A percentile compares a stretch with the other conserved stretches of the same genome.
Conservation (phyloP, 164 flowering plant genomes). For the Nymphaea thermarum region DNA sequence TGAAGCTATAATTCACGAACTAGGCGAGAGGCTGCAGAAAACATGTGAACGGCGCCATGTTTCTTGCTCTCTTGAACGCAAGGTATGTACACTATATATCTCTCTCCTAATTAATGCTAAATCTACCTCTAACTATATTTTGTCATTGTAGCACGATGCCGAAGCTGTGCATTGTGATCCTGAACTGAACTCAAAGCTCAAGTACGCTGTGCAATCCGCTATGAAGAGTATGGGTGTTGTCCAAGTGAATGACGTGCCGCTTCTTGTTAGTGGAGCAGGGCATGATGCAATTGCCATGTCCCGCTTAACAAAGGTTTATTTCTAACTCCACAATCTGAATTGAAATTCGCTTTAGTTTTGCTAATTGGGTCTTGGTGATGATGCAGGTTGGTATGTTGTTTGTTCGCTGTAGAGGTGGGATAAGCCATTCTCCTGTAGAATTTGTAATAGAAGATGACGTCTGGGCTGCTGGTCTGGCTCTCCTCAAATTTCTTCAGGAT, state of each 20-base stretch:
- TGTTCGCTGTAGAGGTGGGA: slow-evolving; percentile 91
- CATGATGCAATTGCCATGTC: slow-evolving; percentile 99
- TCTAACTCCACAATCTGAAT: background rate
- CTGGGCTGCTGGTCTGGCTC: slow-evolving; percentile 90
- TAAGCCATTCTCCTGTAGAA: slow-evolving; percentile 93
- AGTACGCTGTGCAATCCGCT: slow-evolving; percentile 53
- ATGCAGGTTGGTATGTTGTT: slow-evolving; percentile 87
- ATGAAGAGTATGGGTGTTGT: slow-evolving; percentile 49
- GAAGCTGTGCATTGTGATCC: slow-evolving; percentile 68
- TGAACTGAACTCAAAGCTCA: slow-evolving; percentile 50
- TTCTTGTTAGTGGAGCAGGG: slow-evolving; percentile 98
- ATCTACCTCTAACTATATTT: slow-evolving; percentile 1
- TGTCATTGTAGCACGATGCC: slow-evolving; percentile 72
- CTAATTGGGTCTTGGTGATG: background rate
- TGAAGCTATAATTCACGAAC: slow-evolving; percentile 65
- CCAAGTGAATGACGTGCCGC: slow-evolving; percentile 52
- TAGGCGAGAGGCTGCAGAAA: slow-evolving; percentile 48
- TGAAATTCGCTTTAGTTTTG: background rate
- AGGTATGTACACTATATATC: slow-evolving; percentile 36
- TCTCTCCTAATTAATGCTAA: background rate
- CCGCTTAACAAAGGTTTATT: slow-evolving; percentile 68
- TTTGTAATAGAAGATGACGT: slow-evolving; percentile 82
- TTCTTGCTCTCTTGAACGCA: slow-evolving; percentile 70
- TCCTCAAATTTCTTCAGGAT: slow-evolving; percentile 50
- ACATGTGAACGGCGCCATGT: slow-evolving; percentile 73